A percentile compares a stretch with the other conserved stretches of the same genome.
phyloP scores from a whole-genome alignment of 2,329 filamentous ascomycete species.

The Camillea tinctor region DNA sequence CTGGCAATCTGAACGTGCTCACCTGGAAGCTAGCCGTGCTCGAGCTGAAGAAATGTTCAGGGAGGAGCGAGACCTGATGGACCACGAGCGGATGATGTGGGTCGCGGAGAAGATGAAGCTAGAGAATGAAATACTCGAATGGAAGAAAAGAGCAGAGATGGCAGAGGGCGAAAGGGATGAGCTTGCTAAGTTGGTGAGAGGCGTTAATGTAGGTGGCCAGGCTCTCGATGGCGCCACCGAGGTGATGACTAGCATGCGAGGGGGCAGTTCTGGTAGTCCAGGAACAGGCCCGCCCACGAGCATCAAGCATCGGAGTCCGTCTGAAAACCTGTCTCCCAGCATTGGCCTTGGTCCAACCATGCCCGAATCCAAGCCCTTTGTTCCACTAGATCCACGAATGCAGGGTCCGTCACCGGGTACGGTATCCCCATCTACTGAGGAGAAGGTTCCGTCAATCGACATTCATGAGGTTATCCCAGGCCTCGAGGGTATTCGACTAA shows the following conservation, averaged over 20 bases:
- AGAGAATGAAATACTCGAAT: constrained; percentile 41
- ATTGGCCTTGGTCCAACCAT: constrained; percentile 27
- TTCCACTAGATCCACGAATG: constrained; percentile 45
- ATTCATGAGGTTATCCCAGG: constrained; percentile 57
- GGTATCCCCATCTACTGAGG: constrained; percentile 18
- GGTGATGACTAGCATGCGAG: constrained; percentile 8
- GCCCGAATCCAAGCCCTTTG: constrained; percentile 37
- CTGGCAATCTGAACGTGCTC: constrained; percentile 53
- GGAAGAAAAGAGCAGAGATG: constrained; percentile 35
- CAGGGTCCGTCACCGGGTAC: constrained; percentile 36
- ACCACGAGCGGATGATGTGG: constrained; percentile 49
- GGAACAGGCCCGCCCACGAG: constrained; percentile 13
- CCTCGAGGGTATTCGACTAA: constrained; percentile 60
- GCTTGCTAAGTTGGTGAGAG: constrained; percentile 12
- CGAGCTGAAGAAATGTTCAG: constrained; percentile 56
- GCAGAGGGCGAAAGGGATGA: constrained; percentile 18
- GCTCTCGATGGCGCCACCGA: constrained; percentile 15
- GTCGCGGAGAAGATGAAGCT: constrained; percentile 43
- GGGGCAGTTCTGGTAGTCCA: constrained; percentile 18
- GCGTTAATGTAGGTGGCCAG: not conserved
- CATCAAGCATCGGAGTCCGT: constrained; percentile 16
- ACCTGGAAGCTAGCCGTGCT: constrained; percentile 53
- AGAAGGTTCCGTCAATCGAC: constrained; percentile 50
- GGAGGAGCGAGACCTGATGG: constrained; percentile 53
- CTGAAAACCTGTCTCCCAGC: constrained; percentile 20